Conservation (phyloP, 1,139 yeast genomes). For the Kurtzmaniella quercitrusa region DNA sequence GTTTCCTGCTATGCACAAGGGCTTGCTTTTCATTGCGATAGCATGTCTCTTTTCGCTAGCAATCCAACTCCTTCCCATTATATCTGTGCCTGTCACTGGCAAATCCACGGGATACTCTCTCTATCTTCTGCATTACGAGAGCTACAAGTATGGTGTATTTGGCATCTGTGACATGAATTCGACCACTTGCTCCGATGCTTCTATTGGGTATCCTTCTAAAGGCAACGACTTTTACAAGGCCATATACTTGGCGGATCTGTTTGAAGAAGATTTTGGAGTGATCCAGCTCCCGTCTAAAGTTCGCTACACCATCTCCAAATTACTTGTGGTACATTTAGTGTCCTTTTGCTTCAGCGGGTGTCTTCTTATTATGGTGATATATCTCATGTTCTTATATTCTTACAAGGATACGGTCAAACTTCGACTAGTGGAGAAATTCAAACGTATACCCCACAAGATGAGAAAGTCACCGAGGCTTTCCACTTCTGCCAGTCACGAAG, state of each 20-base stretch:
- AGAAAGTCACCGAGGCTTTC: not conserved
- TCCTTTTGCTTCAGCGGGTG: conserved; percentile 34
- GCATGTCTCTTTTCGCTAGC: conserved; percentile 27
- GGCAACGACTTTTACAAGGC: conserved; percentile 16
- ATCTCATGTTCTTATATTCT: conserved; percentile 7
- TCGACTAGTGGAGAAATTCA: conserved; percentile 2
- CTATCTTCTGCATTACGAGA: conserved; percentile 27
- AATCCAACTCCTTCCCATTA: conserved; percentile 38
- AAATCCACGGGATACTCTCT: conserved; percentile 15
- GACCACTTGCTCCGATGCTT: conserved; percentile 26
- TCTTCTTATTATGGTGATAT: conserved; percentile 17
- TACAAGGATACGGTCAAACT: conserved; percentile 4
- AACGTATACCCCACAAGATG: not conserved
- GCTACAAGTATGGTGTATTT: conserved; percentile 41
- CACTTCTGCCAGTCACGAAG: not conserved
- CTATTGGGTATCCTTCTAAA: conserved; percentile 35
- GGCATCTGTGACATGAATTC: conserved; percentile 34
- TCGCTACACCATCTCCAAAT: conserved; percentile 36
- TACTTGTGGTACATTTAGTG: conserved; percentile 42
- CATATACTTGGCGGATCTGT: conserved; percentile 9
- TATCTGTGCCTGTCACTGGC: conserved; percentile 42
- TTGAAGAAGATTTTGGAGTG: conserved; percentile 16
- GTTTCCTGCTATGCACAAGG: conserved; percentile 19
- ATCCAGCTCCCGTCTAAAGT: conserved; percentile 39
- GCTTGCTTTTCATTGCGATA: conserved; percentile 20